Percentiles rank a stretch among this genome's conserved stretches.
phyloP scores from a whole-genome alignment of 805 yeast genomes.

The Lachancea dasiensis region DNA sequence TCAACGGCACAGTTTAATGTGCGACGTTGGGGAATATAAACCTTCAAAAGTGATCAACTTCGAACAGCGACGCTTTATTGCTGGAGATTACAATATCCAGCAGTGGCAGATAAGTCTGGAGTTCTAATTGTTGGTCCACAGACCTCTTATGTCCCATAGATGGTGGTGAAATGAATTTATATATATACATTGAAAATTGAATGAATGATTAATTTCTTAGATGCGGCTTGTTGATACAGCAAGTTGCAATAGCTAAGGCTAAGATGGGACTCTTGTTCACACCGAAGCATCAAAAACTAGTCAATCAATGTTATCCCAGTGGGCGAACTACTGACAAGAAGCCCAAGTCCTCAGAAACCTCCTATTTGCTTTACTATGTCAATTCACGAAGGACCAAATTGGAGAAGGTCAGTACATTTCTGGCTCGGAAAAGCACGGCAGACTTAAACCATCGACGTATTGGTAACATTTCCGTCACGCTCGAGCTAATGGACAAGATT shows the following conservation, averaged over 20 bases:
- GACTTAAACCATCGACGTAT: constrained; percentile 58
- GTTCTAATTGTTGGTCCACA: too few species aligned
- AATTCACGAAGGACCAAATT: constrained; percentile 83
- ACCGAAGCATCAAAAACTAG: constrained; percentile 85
- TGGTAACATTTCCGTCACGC: constrained; percentile 81
- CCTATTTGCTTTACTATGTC: constrained; percentile 83
- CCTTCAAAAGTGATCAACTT: too few species aligned
- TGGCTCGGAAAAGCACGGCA: constrained; percentile 51
- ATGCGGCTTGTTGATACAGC: not conserved
- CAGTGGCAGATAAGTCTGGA: too few species aligned
- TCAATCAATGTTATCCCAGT: constrained; percentile 88
- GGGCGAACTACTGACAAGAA: constrained; percentile 82
- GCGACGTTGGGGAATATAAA: too few species aligned
- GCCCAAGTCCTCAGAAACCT: constrained; percentile 87
- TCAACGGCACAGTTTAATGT: too few species aligned
- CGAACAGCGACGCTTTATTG: too few species aligned
- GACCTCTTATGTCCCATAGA: too few species aligned
- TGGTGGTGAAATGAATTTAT: too few species aligned
- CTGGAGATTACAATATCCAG: too few species aligned
- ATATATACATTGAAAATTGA: not conserved
- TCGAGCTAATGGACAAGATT: constrained; percentile 61
- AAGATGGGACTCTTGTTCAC: constrained; percentile 35
- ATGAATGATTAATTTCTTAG: not conserved
- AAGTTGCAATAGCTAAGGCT: not conserved
- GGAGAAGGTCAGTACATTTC: constrained; percentile 73